phyloP scores from a whole-genome alignment of 805 yeast genomes.

The Ogataea corticis region DNA sequence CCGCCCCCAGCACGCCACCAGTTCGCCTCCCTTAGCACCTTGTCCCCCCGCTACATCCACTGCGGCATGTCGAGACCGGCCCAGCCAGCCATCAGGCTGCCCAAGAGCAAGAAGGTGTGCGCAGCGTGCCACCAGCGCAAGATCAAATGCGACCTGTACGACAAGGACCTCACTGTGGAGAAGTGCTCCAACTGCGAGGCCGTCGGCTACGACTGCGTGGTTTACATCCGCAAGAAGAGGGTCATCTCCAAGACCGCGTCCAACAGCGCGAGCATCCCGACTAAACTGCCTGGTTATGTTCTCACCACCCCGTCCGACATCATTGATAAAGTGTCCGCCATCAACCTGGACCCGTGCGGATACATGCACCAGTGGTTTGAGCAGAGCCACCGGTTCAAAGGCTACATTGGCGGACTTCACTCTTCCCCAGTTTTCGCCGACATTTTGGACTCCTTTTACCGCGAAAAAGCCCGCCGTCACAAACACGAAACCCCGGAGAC shows the following conservation, averaged over 20 bases:
- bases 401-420: conserved; percentile 29
- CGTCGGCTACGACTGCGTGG: conserved; percentile 65
- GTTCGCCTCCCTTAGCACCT: background rate
- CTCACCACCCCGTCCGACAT: conserved; percentile 3
- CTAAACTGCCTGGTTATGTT: conserved; percentile 22
- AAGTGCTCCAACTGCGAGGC: conserved; percentile 67
- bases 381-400: conserved; percentile 12
- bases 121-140: conserved; percentile 70
- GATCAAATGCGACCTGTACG: conserved; percentile 65
- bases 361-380: conserved; percentile 7
- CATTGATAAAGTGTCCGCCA: conserved; percentile 8
- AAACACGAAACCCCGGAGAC: conserved; percentile 32
- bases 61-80: too few relatives aligned
- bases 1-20: too few relatives aligned
- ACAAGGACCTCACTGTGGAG: conserved; percentile 33
- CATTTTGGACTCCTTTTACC: conserved; percentile 13
- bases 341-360: conserved; percentile 16
- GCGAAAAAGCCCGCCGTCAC: conserved; percentile 4
- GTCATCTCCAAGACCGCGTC: conserved; percentile 29
- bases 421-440: conserved; percentile 12
- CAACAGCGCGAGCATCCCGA: conserved; percentile 14
- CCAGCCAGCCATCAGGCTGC: conserved; percentile 35
- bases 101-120: conserved; percentile 67
- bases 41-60: background rate
- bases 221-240: conserved; percentile 57